Percentiles rank a stretch among this genome's conserved stretches.
phyloP scores from a whole-genome alignment of 805 yeast genomes.

The Myxozyma geophila region DNA sequence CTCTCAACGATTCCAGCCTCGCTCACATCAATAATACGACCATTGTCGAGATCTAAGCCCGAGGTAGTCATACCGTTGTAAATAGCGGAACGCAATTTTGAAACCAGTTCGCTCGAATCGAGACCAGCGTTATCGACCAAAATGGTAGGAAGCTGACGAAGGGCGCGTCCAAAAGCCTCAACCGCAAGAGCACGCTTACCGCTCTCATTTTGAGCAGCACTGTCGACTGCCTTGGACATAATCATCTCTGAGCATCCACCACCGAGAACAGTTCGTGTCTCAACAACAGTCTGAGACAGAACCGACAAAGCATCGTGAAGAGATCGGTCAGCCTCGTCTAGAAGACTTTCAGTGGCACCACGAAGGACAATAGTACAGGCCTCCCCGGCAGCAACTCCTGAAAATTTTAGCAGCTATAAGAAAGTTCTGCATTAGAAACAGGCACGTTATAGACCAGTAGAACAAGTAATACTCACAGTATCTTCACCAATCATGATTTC shows the following conservation, averaged over 20 bases:
- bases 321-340: slow-evolving; percentile 97
- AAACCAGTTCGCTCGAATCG: slow-evolving; percentile 88
- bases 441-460: not conserved
- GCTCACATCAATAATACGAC: slow-evolving; percentile 90
- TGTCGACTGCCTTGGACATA: slow-evolving; percentile 96
- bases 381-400: slow-evolving; percentile 94
- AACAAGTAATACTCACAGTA: slow-evolving; percentile 41
- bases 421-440: not conserved
- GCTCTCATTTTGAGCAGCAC: slow-evolving; percentile 84
- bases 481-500: slow-evolving; percentile 94
- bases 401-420: slow-evolving; percentile 70
- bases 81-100: slow-evolving; percentile 86
- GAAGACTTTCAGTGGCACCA: slow-evolving; percentile 96
- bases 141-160: slow-evolving; percentile 93
- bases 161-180: slow-evolving; percentile 90
- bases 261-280: slow-evolving; percentile 88
- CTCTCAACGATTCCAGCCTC: slow-evolving; percentile 92
- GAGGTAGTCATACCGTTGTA: slow-evolving; percentile 91
- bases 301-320: slow-evolving; percentile 96
- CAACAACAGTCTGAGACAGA: slow-evolving; percentile 89
- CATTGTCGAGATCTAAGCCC: slow-evolving; percentile 86
- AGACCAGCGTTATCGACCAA: slow-evolving; percentile 97
- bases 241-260: slow-evolving; percentile 96
- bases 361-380: slow-evolving; percentile 95
- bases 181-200: slow-evolving; percentile 95